phyloP scores from a whole-genome alignment of 306 rosid genomes.

The Pyrus communis region DNA sequence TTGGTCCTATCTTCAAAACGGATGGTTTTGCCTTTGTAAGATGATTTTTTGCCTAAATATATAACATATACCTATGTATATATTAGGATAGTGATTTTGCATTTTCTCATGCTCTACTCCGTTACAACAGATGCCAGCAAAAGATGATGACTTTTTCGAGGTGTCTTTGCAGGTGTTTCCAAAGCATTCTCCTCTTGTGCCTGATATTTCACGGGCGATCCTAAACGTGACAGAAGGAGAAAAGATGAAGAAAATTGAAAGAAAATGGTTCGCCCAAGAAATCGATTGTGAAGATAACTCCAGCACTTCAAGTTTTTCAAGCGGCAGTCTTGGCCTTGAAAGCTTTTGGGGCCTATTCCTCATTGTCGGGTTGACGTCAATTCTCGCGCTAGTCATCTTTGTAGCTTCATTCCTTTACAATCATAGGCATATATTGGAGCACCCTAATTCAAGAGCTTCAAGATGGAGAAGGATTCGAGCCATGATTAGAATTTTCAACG shows the following conservation, averaged over 20 bases:
- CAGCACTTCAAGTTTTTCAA: constrained; percentile 12
- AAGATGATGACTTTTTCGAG: neutral
- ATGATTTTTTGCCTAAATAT: neutral
- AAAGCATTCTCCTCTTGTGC: constrained; percentile 46
- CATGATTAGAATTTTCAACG: constrained; percentile 17
- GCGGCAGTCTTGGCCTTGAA: constrained; percentile 39
- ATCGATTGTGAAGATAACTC: constrained; percentile 13
- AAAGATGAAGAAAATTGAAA: constrained; percentile 32
- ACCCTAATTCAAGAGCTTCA: neutral
- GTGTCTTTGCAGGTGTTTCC: constrained; percentile 31
- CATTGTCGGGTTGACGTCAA: constrained; percentile 31
- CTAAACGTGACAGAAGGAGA: constrained; percentile 50
- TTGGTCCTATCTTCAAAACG: constrained; percentile 35
- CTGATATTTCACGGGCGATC: constrained; percentile 56
- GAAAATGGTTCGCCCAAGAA: constrained; percentile 28
- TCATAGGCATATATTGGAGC: constrained; percentile 22
- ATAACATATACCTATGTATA: neutral
- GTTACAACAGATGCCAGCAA: neutral
- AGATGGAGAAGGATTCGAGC: neutral
- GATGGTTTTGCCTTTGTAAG: constrained; percentile 62
- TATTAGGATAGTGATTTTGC: no score
- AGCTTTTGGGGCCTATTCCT: constrained; percentile 76
- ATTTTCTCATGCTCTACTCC: no score
- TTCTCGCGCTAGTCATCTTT: constrained; percentile 27
- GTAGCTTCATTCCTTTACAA: constrained; percentile 25